Evolutionary conservation across 495 filamentous ascomycete genomes (phyloP).

Genomic region (Penicillium turbatum): DNA sequence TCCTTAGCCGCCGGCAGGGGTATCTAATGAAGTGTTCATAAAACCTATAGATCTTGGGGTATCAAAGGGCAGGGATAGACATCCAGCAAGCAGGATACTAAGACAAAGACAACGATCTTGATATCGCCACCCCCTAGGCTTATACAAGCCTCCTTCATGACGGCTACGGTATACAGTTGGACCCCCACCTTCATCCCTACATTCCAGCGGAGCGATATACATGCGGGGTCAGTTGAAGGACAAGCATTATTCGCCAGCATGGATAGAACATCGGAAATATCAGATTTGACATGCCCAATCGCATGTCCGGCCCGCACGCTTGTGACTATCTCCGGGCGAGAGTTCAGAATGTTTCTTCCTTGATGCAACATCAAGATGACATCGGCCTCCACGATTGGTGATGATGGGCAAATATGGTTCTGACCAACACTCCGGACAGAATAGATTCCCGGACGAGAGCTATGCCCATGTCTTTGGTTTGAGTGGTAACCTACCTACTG

Average conservation of each 20-base stretch:
- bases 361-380: slow-evolving; percentile 6
- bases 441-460: not conserved
- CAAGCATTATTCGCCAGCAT: not conserved
- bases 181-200: not conserved
- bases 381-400: not conserved
- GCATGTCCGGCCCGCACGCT: not conserved
- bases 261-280: not conserved
- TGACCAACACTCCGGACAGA: not conserved
- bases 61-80: too few relatives aligned
- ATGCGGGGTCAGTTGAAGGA: not conserved
- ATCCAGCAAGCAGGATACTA: not conserved
- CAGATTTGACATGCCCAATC: not conserved
- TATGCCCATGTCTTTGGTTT: not conserved
- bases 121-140: not conserved
- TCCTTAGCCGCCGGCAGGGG: not conserved
- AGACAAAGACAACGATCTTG: not conserved
- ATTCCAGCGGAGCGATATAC: slow-evolving; percentile 1
- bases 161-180: not conserved
- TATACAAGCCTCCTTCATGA: not conserved
- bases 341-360: slow-evolving; percentile 1
- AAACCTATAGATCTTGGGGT: too few relatives aligned
- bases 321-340: not conserved
- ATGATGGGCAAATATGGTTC: not conserved
- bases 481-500: not conserved
- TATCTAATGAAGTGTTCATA: not conserved